These are phyloP conservation scores for Gigaspora rosea DNA, from an alignment of 192 early-diverging fungal species.

Conservation along the genomic window DNA sequence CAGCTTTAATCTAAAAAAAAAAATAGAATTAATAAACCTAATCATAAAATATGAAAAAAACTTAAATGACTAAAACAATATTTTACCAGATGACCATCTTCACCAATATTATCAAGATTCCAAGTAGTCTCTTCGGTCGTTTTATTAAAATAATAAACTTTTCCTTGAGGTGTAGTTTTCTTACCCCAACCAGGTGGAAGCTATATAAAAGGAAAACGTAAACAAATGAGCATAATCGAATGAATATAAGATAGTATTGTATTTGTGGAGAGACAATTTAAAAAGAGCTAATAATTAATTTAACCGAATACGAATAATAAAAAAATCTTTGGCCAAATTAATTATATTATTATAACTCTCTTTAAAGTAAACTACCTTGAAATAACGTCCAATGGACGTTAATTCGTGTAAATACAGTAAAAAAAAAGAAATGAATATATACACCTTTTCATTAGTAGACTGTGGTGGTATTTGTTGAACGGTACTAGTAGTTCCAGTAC, in stretches of 20 bases:
- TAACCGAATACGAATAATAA: background rate
- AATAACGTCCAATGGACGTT: no score
- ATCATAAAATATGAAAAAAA: background rate
- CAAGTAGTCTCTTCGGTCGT: conserved; percentile 58
- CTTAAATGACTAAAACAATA: background rate
- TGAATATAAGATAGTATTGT: background rate
- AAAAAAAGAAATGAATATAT: no score
- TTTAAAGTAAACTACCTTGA: no score
- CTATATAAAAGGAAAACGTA: background rate
- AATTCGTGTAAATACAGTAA: no score
- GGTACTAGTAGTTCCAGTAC: conserved; percentile 12
- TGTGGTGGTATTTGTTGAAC: conserved; percentile 18
- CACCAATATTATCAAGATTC: conserved; percentile 47
- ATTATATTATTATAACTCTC: background rate
- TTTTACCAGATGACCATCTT: conserved; percentile 14
- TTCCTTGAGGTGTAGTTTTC: conserved; percentile 46
- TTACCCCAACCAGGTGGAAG: conserved; percentile 55
- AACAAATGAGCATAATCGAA: background rate
- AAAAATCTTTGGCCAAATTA: no score
- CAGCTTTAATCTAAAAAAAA: background rate
- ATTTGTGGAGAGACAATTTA: no score
- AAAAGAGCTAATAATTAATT: no score
- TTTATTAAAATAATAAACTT: conserved; percentile 56
- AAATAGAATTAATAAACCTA: background rate
- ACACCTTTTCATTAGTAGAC: no score